Percentiles rank a stretch among this genome's conserved stretches.
phyloP scores from a whole-genome alignment of 441 rosid genomes.

The Aleurites moluccanus region DNA sequence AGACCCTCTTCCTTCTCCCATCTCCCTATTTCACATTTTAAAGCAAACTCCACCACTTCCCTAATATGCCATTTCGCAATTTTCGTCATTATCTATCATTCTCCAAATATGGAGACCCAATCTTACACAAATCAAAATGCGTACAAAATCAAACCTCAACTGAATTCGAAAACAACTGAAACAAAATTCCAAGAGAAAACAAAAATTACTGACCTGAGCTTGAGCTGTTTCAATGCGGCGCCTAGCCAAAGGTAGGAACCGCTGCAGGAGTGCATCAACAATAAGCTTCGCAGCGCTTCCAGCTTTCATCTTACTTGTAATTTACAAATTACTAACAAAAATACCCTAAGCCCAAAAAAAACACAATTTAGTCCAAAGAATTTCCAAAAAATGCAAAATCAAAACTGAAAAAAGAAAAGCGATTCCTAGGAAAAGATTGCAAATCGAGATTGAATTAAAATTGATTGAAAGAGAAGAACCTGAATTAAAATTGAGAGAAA shows the following conservation, averaged over 20 bases:
- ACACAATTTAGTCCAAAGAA: background rate
- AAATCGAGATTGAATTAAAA: background rate
- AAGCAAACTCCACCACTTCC: background rate
- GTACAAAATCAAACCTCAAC: background rate
- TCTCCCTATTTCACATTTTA: background rate
- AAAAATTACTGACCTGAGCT: constrained; percentile 66
- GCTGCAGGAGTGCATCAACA: constrained; percentile 95
- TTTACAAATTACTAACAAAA: constrained; percentile 1
- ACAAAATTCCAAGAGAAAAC: background rate
- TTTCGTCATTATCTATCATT: background rate
- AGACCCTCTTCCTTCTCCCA: no score
- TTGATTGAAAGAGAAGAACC: no score
- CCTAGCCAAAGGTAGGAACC: constrained; percentile 95
- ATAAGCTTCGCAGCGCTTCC: constrained; percentile 95
- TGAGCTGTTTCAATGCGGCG: constrained; percentile 99
- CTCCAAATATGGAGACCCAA: background rate
- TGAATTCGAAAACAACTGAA: background rate
- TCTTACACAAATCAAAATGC: background rate
- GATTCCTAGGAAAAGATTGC: background rate
- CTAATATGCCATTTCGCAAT: background rate
- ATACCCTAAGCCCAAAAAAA: background rate
- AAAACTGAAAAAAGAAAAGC: background rate
- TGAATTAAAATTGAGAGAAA: no score
- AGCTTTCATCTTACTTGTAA: constrained; percentile 57
- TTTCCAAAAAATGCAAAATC: background rate